Percentiles rank a stretch among this genome's conserved stretches.
phyloP scores from a whole-genome alignment of 495 filamentous ascomycete species.

The Daldinia childiae region DNA sequence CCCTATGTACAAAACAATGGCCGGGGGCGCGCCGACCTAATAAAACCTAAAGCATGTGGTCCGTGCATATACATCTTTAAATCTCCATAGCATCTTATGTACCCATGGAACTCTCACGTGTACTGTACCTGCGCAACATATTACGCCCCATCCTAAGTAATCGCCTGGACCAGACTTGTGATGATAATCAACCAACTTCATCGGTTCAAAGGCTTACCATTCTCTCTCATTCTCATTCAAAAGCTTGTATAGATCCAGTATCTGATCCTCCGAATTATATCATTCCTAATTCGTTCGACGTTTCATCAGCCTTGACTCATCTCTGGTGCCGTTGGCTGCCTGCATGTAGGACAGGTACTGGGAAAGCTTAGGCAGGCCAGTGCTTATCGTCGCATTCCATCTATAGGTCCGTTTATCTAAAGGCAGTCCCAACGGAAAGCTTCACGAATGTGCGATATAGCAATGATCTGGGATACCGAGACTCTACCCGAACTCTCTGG shows the following conservation, averaged over 20 bases:
- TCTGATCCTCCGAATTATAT: constrained; percentile 8
- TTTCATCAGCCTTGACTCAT: constrained; percentile 3
- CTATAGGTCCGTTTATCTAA: constrained; percentile 12
- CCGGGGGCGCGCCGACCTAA: background rate
- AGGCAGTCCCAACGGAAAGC: constrained; percentile 18
- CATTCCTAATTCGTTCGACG: constrained; percentile 11
- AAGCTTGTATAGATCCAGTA: constrained; percentile 15
- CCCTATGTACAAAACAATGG: constrained; percentile 2
- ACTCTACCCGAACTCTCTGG: constrained; percentile 23
- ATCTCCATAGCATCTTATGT: constrained; percentile 31
- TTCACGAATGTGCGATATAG: constrained; percentile 37
- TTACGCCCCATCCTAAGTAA: constrained; percentile 1
- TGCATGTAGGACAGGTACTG: constrained; percentile 2
- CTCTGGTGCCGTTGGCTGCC: background rate
- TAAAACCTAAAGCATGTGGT: background rate
- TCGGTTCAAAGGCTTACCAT: background rate
- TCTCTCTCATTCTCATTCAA: background rate
- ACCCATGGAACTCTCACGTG: constrained; percentile 41
- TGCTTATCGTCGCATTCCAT: constrained; percentile 16
- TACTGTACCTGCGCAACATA: constrained; percentile 39
- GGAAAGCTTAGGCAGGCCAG: constrained; percentile 23
- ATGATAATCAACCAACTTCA: constrained; percentile 11
- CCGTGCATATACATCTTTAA: constrained; percentile 18
- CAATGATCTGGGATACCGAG: constrained; percentile 36
- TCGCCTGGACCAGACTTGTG: constrained; percentile 1